A percentile compares a stretch with the other conserved stretches of the same genome.
These are phyloP conservation scores for Talaromyces sp. DNA, from an alignment of 2,329 filamentous ascomycete genomes.

Conservation along the genomic window DNA sequence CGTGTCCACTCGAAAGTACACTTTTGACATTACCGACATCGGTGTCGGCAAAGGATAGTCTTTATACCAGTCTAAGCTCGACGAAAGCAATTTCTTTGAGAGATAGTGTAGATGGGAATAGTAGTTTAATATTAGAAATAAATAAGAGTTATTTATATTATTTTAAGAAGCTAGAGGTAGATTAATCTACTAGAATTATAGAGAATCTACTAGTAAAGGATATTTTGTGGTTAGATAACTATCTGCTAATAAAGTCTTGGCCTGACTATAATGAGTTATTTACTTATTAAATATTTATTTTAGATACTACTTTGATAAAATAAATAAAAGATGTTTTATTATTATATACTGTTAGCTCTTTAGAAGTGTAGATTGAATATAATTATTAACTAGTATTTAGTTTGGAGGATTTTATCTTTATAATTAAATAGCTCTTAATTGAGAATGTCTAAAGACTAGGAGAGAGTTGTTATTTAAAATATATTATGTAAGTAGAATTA, in stretches of 20 bases:
- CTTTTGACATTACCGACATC: slow-evolving; percentile 21
- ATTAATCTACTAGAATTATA: not conserved
- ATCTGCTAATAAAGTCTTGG: not conserved
- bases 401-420: not conserved
- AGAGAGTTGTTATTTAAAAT: slow-evolving; percentile 4
- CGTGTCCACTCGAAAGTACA: slow-evolving; percentile 23
- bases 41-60: slow-evolving; percentile 14
- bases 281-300: not conserved
- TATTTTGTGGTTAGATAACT: not conserved
- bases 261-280: not conserved
- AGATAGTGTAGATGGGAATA: not conserved
- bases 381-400: not conserved
- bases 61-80: not conserved
- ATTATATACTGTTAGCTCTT: not conserved
- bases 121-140: not conserved
- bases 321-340: not conserved
- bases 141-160: not conserved
- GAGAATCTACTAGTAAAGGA: slow-evolving; percentile 1
- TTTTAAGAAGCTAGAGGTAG: slow-evolving; percentile 2
- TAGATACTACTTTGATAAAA: not conserved
- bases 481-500: slow-evolving; percentile 2
- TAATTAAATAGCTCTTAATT: slow-evolving; percentile 2
- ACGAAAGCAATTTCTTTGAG: not conserved
- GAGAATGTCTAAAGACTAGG: not conserved
- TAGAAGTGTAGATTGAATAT: slow-evolving; percentile 13